These are phyloP conservation scores for Botrytis porri DNA, from an alignment of 2,329 filamentous ascomycete genomes.

Conservation along the genomic window DNA sequence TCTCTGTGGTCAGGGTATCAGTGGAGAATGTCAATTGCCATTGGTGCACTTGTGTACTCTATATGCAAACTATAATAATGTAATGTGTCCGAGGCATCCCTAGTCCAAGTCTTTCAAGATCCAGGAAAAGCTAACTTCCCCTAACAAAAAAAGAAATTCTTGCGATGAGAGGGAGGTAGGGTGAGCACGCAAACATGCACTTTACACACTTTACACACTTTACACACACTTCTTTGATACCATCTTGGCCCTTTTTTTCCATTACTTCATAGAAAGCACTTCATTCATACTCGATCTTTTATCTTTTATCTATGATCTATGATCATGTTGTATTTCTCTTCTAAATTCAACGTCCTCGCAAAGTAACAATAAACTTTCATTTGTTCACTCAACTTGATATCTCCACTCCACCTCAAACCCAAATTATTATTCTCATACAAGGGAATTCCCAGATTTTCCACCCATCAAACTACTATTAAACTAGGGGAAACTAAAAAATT, in stretches of 20 bases:
- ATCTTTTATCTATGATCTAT: not conserved
- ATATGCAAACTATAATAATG: not conserved
- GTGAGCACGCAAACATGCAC: not conserved
- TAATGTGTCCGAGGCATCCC: not conserved
- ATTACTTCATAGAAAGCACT: not conserved
- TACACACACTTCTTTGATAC: not conserved
- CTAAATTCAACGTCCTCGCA: not conserved
- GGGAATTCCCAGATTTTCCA: not conserved
- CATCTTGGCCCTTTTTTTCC: not conserved
- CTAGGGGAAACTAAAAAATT: slow-evolving; percentile 3
- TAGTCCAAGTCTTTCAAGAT: not conserved
- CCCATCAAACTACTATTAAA: not conserved
- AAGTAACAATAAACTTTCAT: not conserved
- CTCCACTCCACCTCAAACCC: not conserved
- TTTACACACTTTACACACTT: not conserved
- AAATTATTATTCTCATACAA: not conserved
- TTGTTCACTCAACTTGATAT: not conserved
- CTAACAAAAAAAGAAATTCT: not conserved
- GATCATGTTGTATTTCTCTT: not conserved
- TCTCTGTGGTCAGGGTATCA: not conserved
- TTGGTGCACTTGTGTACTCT: not conserved
- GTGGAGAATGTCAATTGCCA: not conserved
- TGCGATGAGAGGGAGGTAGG: not conserved
- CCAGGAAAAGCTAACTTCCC: not conserved
- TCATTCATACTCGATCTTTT: not conserved